A percentile compares a stretch with the other conserved stretches of the same genome.
phyloP scores from a whole-genome alignment of 2,329 filamentous ascomycete genomes.

The Coniochaeta sp. region DNA sequence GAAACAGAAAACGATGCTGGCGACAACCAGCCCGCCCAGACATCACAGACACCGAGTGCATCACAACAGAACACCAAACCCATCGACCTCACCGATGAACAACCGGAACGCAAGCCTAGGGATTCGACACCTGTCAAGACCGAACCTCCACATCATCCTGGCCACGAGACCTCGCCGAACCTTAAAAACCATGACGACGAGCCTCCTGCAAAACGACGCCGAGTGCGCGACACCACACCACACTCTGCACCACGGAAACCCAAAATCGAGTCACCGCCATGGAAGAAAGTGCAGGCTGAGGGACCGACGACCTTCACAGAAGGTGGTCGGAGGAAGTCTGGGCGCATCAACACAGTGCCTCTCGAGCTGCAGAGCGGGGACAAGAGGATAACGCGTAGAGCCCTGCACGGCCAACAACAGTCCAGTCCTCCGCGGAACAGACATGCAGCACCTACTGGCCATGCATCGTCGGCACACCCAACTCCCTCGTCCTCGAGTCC shows the following conservation, averaged over 20 bases:
- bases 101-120: background rate
- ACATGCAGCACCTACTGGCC: constrained; percentile 17
- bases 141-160: constrained; percentile 16
- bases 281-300: constrained; percentile 79
- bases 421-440: constrained; percentile 25
- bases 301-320: constrained; percentile 79
- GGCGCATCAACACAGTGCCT: constrained; percentile 52
- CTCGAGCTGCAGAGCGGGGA: constrained; percentile 42
- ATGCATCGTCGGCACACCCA: constrained; percentile 10
- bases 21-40: constrained; percentile 7
- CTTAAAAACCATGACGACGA: constrained; percentile 24
- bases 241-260: constrained; percentile 27
- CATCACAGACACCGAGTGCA: background rate
- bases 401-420: constrained; percentile 25
- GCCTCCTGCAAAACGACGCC: constrained; percentile 58
- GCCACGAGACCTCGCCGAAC: constrained; percentile 11
- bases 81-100: background rate
- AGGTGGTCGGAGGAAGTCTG: constrained; percentile 63
- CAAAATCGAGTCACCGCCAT: constrained; percentile 72
- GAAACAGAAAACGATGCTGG: constrained; percentile 7
- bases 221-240: constrained; percentile 38
- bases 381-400: constrained; percentile 44
- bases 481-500: background rate
- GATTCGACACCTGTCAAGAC: constrained; percentile 9
- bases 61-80: background rate